Base-by-base conservation (phyloP, 306 rosid species). In the Spatholobus suberectus region DNA sequence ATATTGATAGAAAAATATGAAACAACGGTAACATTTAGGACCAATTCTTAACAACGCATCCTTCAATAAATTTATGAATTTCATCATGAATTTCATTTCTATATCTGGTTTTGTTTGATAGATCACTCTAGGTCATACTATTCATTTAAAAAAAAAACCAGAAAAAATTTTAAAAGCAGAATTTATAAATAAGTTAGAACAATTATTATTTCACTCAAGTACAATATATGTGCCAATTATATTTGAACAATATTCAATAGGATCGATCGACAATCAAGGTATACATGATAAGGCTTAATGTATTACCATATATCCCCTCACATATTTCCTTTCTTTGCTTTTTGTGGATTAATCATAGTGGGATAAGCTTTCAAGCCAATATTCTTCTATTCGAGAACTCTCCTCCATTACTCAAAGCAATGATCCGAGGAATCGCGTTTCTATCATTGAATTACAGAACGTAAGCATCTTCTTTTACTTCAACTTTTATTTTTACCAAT, bases 371-470 rank as follows among this genome's bases (percentile, higher is more conserved):
- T 77, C 81, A n/a, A 21, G 34, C 2, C 77, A 77, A 52, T 51
- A 1, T 41, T 1, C n/a, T 11, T 0, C 12, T 4, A 10, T 41
- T 68, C 13, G 20, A 46, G 88, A 86, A 29, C 14, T 62, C 21
- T 38, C 72, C 6, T 66, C 46, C 59, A 9, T 86, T 44, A 29
- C n/a, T 23, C 67, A 62, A 7, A 87, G 92, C 18, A 34, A 70
- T 14, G 66, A 84, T 72, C 38, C 81, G 1, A 49, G 57, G 61
- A 89, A 84, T 69, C 82, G 86, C 3, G 69, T 86, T 35, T 84
- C 87, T 5, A 43, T 86, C 52, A 13, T 86, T 44, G 61, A 79
- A 75, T 49, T 75, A 29, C 1, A 29, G 8, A 24, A 24, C 1
- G 89, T 86, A 70, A 81, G 88, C 10, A 52, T 41, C 18, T 62